These are phyloP conservation scores for Coemansia sp. DNA, from an alignment of 192 early-diverging fungal genomes.

Conservation along the genomic window DNA sequence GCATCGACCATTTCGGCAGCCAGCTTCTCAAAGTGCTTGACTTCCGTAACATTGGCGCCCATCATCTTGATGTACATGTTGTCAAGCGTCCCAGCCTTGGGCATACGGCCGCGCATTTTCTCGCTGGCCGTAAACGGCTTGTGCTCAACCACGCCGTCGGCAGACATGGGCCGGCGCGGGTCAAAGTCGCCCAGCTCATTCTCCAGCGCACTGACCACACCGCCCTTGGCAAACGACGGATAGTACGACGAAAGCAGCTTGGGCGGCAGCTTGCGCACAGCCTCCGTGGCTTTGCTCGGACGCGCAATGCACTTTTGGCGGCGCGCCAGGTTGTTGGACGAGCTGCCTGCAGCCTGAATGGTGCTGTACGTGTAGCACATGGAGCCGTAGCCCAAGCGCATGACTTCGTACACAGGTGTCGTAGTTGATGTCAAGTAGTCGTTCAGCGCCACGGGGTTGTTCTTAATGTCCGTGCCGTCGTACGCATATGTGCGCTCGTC, in stretches of 20 bases:
- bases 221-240: slow-evolving; percentile 34
- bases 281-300: slow-evolving; percentile 23
- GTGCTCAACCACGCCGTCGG: slow-evolving; percentile 16
- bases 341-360: slow-evolving; percentile 22
- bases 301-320: slow-evolving; percentile 30
- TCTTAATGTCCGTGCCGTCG: slow-evolving; percentile 23
- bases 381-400: slow-evolving; percentile 44
- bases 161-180: slow-evolving; percentile 31
- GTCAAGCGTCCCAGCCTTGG: slow-evolving; percentile 16
- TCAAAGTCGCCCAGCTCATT: slow-evolving; percentile 28
- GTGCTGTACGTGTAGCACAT: slow-evolving; percentile 56
- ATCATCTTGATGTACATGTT: slow-evolving; percentile 49
- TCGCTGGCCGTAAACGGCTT: slow-evolving; percentile 24
- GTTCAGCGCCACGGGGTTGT: slow-evolving; percentile 7
- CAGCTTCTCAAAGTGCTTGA: slow-evolving; percentile 25
- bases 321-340: slow-evolving; percentile 11
- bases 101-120: slow-evolving; percentile 45
- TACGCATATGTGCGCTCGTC: slow-evolving; percentile 43
- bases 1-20: slow-evolving; percentile 30
- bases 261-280: slow-evolving; percentile 33
- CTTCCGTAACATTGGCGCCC: slow-evolving; percentile 19
- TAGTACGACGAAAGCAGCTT: slow-evolving; percentile 30
- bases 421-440: slow-evolving; percentile 20
- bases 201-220: slow-evolving; percentile 25
- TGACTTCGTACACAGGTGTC: slow-evolving; percentile 32